A percentile compares a stretch with the other conserved stretches of the same genome.
Conservation (phyloP, 2,329 filamentous ascomycete species). For the Epichloe uncinata region DNA sequence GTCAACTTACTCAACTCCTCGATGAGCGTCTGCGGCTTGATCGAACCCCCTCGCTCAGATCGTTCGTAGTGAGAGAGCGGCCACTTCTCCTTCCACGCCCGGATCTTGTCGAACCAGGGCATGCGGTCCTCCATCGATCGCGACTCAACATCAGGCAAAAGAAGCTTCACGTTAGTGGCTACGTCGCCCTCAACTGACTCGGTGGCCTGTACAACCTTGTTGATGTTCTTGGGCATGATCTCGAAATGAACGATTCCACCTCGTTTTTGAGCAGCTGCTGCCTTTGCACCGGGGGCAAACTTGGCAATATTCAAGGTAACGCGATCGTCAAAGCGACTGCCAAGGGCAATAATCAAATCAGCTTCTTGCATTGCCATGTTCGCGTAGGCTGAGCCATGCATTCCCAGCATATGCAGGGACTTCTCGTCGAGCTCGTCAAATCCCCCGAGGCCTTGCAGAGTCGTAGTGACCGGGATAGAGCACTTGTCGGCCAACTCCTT, state of each 20-base stretch:
- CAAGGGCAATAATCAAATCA: constrained; percentile 88
- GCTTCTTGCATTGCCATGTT: constrained; percentile 98
- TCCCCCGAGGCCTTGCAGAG: constrained; percentile 81
- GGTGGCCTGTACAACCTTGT: constrained; percentile 95
- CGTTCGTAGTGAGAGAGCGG: constrained; percentile 72
- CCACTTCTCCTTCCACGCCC: constrained; percentile 82
- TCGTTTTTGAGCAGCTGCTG: constrained; percentile 68
- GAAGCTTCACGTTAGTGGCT: constrained; percentile 57
- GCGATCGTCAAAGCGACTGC: constrained; percentile 90
- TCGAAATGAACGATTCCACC: constrained; percentile 97
- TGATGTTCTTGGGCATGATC: constrained; percentile 99
- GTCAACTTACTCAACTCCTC: constrained; percentile 81
- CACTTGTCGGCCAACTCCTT: constrained; percentile 83
- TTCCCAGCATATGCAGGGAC: constrained; percentile 94
- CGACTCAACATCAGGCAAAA: constrained; percentile 58
- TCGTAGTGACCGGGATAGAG: constrained; percentile 88
- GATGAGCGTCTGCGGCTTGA: constrained; percentile 91
- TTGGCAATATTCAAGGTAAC: constrained; percentile 71
- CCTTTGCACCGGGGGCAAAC: constrained; percentile 80
- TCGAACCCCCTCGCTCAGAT: constrained; percentile 59
- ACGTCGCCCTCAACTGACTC: constrained; percentile 94
- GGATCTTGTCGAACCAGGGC: constrained; percentile 84
- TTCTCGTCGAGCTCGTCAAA: constrained; percentile 91
- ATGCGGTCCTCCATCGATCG: constrained; percentile 52
- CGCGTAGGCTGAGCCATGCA: constrained; percentile 94